phyloP scores from a whole-genome alignment of 805 yeast genomes.

The Wickerhamiella occidentalis region DNA sequence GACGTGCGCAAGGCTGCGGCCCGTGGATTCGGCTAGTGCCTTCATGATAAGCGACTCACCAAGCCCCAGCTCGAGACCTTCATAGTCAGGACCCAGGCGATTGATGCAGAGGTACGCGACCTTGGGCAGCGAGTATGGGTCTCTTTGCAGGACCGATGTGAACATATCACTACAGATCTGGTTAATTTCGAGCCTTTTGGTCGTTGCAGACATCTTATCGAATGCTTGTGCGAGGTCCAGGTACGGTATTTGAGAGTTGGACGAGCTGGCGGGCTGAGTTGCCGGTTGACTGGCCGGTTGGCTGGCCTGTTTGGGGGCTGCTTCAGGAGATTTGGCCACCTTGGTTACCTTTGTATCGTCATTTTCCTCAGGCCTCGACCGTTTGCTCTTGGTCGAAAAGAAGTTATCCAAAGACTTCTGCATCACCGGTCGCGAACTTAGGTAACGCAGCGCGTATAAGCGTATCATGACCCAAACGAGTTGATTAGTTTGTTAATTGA shows the following conservation, averaged over 20 bases:
- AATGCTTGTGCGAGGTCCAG: constrained; percentile 48
- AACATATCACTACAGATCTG: constrained; percentile 65
- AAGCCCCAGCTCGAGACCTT: constrained; percentile 82
- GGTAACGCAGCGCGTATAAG: background rate
- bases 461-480: background rate
- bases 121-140: constrained; percentile 45
- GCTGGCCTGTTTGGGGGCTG: too few species aligned
- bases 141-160: constrained; percentile 43
- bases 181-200: constrained; percentile 74
- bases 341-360: background rate
- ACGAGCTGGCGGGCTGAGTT: background rate
- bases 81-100: constrained; percentile 89
- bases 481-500: too few species aligned
- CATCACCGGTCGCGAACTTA: constrained; percentile 14
- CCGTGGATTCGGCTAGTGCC: constrained; percentile 83
- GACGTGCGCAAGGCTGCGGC: constrained; percentile 58
- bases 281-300: background rate
- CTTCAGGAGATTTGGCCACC: too few species aligned
- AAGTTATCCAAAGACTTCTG: constrained; percentile 22
- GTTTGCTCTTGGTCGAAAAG: constrained; percentile 13
- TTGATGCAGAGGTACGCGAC: constrained; percentile 80
- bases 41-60: constrained; percentile 85
- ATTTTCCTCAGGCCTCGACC: background rate
- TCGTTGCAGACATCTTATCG: constrained; percentile 63
- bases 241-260: constrained; percentile 27